A percentile compares a stretch with the other conserved stretches of the same genome.
These are phyloP conservation scores for Priceomyces fermenticarens DNA, from an alignment of 805 yeast species.

Conservation along the genomic window DNA sequence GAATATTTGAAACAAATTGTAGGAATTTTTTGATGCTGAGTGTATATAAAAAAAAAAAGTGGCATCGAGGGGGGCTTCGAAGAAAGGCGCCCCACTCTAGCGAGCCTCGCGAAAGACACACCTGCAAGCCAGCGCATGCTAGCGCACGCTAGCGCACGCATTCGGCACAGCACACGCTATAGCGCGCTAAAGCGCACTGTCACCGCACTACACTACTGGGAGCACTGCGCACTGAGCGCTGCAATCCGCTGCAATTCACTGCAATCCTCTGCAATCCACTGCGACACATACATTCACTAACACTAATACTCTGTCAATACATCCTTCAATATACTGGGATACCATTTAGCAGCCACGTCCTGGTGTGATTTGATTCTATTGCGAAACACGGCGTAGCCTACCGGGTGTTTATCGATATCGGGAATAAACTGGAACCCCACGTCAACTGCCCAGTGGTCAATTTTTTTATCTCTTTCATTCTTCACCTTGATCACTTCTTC, in stretches of 20 bases:
- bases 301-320: slow-evolving; percentile 30
- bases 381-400: slow-evolving; percentile 45
- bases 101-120: not conserved
- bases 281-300: no score
- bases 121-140: not conserved
- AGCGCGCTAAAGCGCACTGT: no score
- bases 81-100: not conserved
- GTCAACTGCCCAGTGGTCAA: slow-evolving; percentile 33
- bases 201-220: no score
- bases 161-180: no score
- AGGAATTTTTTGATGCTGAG: not conserved
- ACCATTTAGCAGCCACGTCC: slow-evolving; percentile 42
- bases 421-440: slow-evolving; percentile 41
- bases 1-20: not conserved
- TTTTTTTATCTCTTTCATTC: slow-evolving; percentile 33
- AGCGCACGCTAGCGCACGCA: no score
- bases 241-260: no score
- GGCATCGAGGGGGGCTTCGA: not conserved
- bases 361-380: slow-evolving; percentile 45
- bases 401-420: slow-evolving; percentile 36
- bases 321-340: slow-evolving; percentile 35
- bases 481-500: slow-evolving; percentile 22
- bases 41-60: not conserved
- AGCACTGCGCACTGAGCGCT: no score
- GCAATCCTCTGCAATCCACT: no score